Evolutionary conservation across 2,329 filamentous ascomycete species (phyloP).

Genomic region (Fusarium musae): DNA sequence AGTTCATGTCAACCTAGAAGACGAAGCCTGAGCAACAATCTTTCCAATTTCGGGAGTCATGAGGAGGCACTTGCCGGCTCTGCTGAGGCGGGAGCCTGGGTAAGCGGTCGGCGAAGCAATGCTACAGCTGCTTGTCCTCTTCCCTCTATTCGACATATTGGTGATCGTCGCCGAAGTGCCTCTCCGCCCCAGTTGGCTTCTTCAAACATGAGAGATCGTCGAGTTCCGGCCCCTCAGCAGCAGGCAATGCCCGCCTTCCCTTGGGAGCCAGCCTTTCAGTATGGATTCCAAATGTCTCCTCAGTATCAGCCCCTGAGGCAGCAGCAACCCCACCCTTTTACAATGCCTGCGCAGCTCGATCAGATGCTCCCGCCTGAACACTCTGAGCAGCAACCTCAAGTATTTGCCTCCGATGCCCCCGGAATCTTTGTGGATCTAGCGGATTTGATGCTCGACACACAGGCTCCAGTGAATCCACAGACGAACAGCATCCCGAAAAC

Average conservation of each 20-base stretch:
- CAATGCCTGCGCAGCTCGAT: not conserved
- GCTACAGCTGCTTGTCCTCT: not conserved
- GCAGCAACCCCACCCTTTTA: not conserved
- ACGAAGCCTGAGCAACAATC: not conserved
- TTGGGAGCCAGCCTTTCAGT: not conserved
- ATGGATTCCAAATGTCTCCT: not conserved
- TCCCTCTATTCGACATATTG: not conserved
- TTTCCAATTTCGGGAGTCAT: not conserved
- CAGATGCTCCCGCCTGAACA: not conserved
- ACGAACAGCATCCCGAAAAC: not conserved
- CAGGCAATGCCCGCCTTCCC: not conserved
- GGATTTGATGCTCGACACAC: not conserved
- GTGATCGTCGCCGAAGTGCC: not conserved
- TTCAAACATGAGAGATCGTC: not conserved
- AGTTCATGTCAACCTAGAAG: not conserved
- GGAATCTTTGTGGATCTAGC: not conserved
- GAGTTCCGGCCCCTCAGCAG: not conserved
- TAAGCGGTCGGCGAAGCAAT: not conserved
- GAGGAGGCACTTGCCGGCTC: not conserved
- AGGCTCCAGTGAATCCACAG: not conserved
- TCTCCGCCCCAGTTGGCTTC: not conserved
- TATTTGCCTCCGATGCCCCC: not conserved
- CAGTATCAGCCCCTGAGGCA: not conserved
- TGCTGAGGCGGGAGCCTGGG: not conserved
- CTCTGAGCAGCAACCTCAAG: not conserved